A percentile compares a stretch with the other conserved stretches of the same genome.
Conservation (phyloP, 75 land plant genomes). For the Pseudotsuga menziesii region DNA sequence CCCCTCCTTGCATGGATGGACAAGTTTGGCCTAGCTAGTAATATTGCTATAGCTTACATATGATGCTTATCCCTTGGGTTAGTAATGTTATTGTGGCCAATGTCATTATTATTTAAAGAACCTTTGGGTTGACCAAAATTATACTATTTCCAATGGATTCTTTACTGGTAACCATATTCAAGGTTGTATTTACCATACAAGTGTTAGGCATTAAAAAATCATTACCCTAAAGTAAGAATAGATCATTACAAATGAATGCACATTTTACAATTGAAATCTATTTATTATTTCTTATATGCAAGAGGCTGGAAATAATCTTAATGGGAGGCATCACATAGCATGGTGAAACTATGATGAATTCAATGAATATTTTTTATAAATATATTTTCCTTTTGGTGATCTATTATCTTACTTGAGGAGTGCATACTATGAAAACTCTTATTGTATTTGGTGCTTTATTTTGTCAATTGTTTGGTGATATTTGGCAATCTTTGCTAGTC, state of each 20-base stretch:
- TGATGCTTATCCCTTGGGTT: too few species aligned
- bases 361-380: conserved; percentile 42
- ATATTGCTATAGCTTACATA: too few species aligned
- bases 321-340: conserved; percentile 33
- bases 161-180: too few species aligned
- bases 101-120: too few species aligned
- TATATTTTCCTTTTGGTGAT: not conserved
- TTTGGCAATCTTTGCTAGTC: conserved; percentile 41
- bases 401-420: not conserved
- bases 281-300: conserved; percentile 10
- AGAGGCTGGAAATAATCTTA: conserved; percentile 23
- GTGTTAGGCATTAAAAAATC: not conserved
- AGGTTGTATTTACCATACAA: not conserved
- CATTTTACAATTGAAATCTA: too few species aligned
- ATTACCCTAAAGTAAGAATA: not conserved
- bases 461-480: not conserved
- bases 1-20: too few species aligned
- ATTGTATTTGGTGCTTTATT: not conserved
- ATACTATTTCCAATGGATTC: too few species aligned
- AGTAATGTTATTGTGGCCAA: too few species aligned
- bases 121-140: too few species aligned
- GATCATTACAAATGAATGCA: not conserved
- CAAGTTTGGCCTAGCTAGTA: too few species aligned
- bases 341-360: conserved; percentile 57
- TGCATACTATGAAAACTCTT: not conserved